A percentile compares a stretch with the other conserved stretches of the same genome.
Evolutionary conservation across 257 asterid genomes (phyloP).

Genomic region (Avicennia marina): DNA sequence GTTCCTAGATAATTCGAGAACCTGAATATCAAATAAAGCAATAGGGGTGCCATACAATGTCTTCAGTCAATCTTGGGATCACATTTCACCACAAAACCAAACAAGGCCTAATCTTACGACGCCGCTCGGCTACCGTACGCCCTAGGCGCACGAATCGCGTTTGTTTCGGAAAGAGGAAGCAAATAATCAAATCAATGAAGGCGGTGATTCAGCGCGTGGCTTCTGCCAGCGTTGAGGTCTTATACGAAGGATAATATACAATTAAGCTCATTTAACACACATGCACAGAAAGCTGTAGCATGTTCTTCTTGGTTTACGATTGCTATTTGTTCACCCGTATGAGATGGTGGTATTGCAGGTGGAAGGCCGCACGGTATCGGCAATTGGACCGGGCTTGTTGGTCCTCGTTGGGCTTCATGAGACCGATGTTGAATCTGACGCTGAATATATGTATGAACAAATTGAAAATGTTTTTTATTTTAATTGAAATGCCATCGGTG

Average conservation of each 20-base stretch:
- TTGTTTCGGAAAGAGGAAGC: constrained; percentile 23
- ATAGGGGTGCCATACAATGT: neutral
- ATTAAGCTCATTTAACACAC: neutral
- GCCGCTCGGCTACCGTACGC: constrained; percentile 29
- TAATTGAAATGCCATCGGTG: neutral
- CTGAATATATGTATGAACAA: constrained; percentile 58
- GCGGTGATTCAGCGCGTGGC: constrained; percentile 83
- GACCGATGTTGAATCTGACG: constrained; percentile 61
- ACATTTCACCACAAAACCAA: constrained; percentile 16
- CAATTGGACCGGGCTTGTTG: constrained; percentile 77
- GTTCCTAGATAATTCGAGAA: neutral
- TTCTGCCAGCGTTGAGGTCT: constrained; percentile 87
- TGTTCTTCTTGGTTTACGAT: constrained; percentile 4
- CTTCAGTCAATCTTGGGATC: constrained; percentile 16
- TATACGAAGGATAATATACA: neutral
- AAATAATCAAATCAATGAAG: constrained; percentile 52
- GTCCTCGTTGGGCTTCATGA: constrained; percentile 84
- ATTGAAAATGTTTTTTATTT: neutral
- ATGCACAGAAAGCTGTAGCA: neutral
- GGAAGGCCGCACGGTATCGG: constrained; percentile 64
- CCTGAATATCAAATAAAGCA: neutral
- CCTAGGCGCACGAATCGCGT: constrained; percentile 23
- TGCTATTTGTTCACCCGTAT: too few relatives aligned
- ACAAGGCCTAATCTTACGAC: constrained; percentile 6
- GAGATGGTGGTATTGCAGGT: constrained; percentile 48